Evolutionary conservation across 805 yeast genomes (phyloP), one percentile per base, ranked within the genome.

Genomic region (Myxozyma lipomycoides): DNA sequence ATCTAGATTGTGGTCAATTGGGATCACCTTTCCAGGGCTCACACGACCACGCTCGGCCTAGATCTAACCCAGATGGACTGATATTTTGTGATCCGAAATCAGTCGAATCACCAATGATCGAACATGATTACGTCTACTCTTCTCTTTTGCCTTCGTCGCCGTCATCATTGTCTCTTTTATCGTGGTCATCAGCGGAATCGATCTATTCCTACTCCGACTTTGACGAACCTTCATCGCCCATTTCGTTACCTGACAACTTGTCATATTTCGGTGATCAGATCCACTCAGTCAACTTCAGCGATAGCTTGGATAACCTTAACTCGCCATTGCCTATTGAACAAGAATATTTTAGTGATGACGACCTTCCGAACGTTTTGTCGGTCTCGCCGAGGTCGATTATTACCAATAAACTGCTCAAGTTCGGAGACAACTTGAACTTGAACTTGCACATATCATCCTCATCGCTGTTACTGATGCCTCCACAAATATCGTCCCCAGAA

Each of bases 101-200:
- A n/a, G n/a, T n/a, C n/a, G n/a, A n/a, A n/a, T n/a, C n/a, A n/a
- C n/a, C n/a, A n/a, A n/a, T n/a, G n/a, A n/a, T n/a, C 32, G 32
- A 12, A 7, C 32, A 28, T 28, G 32, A 28, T 12, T 9, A 12
- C 32, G 12, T 12, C 32, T 12, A 28, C 12, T 28, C 7, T 12
- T 28, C 7, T 45, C n/a, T 18, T 40, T 43, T 10, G 43, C 36
- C 40, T 28, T 35, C 10, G 46, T 43, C 43, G 38, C 51, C 41
- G n/a, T 48, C 40, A 42, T 41, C 18, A 44, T 45, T n/a, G n/a
- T n/a, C n/a, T n/a, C n/a, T 23, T 38, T 48, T 23, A 44, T 30
- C 21, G 24, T 48, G 3, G 19, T 48, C 40, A 47, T 44, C 19
- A 32, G 38, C 37, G 48, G 44, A 19, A 12, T 34, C 41, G 9